Evolutionary conservation across 1,284 basidiomycete genomes (phyloP).

Genomic region (Cystobasidium pallidum): DNA sequence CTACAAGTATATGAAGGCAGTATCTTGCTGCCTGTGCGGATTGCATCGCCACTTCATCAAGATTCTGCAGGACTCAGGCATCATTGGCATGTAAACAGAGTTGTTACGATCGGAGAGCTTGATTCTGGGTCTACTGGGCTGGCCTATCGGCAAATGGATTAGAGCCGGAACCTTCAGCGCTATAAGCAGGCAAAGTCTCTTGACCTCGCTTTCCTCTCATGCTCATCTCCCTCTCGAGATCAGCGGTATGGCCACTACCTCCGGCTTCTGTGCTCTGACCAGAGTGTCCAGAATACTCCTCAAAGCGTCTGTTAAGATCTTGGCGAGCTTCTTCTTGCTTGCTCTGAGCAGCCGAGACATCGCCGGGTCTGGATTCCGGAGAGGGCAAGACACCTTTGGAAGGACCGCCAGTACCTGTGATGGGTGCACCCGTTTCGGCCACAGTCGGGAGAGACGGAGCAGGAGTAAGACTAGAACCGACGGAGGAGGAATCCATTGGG

Average conservation of each 20-base stretch:
- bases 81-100: too few species aligned
- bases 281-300: conserved; percentile 32
- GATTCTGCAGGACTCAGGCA: not conserved
- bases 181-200: conserved; percentile 37
- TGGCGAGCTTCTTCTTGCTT: conserved; percentile 42
- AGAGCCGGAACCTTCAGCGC: not conserved
- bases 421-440: conserved; percentile 51
- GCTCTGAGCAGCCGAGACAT: conserved; percentile 9
- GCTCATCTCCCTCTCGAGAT: conserved; percentile 40
- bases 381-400: conserved; percentile 39
- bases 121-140: not conserved
- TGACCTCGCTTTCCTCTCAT: conserved; percentile 17
- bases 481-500: conserved; percentile 7
- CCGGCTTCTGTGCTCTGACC: not conserved
- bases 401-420: conserved; percentile 50
- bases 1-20: not conserved
- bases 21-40: not conserved
- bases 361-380: conserved; percentile 3
- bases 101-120: too few species aligned
- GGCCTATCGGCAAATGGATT: not conserved
- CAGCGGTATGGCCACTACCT: conserved; percentile 8
- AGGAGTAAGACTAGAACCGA: conserved; percentile 12
- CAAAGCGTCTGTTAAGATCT: conserved; percentile 26
- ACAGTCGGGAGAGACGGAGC: conserved; percentile 47
- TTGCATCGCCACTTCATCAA: not conserved